phyloP scores from a whole-genome alignment of 83 land plant genomes.

The Picea abies region DNA sequence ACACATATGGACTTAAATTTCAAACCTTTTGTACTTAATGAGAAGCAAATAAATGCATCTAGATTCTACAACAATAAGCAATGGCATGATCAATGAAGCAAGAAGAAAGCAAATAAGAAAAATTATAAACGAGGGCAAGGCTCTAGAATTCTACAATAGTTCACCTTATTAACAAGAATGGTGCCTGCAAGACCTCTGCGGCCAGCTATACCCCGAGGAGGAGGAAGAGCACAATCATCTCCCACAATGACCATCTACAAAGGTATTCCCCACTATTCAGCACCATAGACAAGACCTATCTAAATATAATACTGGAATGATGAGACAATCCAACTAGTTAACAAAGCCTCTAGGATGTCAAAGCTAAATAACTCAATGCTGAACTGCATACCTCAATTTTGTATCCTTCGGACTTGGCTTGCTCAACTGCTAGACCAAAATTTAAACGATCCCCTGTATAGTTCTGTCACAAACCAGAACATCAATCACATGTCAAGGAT shows the following conservation, averaged over 20 bases:
- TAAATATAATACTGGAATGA: slow-evolving; percentile 33
- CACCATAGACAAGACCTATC: not conserved
- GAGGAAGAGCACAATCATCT: slow-evolving; percentile 97
- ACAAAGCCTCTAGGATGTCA: not conserved
- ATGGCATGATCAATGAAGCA: not conserved
- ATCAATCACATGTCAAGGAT: not conserved
- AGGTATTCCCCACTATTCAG: slow-evolving; percentile 39
- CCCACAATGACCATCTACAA: slow-evolving; percentile 92
- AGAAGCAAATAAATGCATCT: not conserved
- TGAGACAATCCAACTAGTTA: slow-evolving; percentile 18
- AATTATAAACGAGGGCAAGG: not conserved
- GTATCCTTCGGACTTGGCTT: slow-evolving; percentile 97
- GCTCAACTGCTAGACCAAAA: slow-evolving; percentile 98
- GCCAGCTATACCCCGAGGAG: slow-evolving; percentile 82
- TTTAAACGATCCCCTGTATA: slow-evolving; percentile 96
- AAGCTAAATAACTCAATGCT: not conserved
- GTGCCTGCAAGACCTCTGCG: slow-evolving; percentile 93
- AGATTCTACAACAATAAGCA: not conserved
- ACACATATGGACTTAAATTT: no score
- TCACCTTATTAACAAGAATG: slow-evolving; percentile 93
- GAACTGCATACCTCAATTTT: slow-evolving; percentile 78
- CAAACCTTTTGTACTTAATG: not conserved
- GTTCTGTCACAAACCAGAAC: slow-evolving; percentile 55
- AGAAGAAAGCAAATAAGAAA: not conserved
- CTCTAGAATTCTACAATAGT: not conserved